phyloP scores from a whole-genome alignment of 805 yeast genomes.

The Wickerhamomyces bisporus region DNA sequence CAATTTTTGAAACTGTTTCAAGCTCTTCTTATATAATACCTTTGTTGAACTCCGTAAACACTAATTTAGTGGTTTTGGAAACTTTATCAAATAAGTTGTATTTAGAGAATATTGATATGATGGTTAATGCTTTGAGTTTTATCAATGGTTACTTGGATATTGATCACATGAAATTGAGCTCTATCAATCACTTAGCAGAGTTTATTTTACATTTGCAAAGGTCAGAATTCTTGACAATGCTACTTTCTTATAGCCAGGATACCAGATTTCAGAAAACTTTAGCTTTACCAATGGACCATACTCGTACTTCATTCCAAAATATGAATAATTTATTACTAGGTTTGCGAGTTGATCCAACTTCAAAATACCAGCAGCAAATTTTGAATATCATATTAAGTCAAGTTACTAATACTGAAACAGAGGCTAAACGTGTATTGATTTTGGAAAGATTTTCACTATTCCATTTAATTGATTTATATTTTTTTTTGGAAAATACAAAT shows the following conservation, averaged over 20 bases:
- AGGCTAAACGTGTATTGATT: slow-evolving; percentile 28
- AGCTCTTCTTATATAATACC: slow-evolving; percentile 12
- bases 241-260: slow-evolving; percentile 36
- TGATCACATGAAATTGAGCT: slow-evolving; percentile 16
- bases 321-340: slow-evolving; percentile 12
- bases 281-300: slow-evolving; percentile 7
- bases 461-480: slow-evolving; percentile 47
- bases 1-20: slow-evolving; percentile 14
- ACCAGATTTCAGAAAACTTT: slow-evolving; percentile 14
- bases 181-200: slow-evolving; percentile 30
- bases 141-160: slow-evolving; percentile 16
- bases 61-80: slow-evolving; percentile 12
- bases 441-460: slow-evolving; percentile 41
- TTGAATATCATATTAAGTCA: slow-evolving; percentile 5
- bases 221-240: slow-evolving; percentile 39
- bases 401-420: slow-evolving; percentile 14
- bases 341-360: slow-evolving; percentile 12
- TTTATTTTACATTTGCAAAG: slow-evolving; percentile 43
- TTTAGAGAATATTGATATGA: slow-evolving; percentile 20
- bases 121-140: slow-evolving; percentile 15
- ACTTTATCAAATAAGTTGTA: slow-evolving; percentile 15
- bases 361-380: slow-evolving; percentile 16
- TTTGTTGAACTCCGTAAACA: slow-evolving; percentile 13
- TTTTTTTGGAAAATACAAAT: slow-evolving; percentile 52
- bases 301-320: slow-evolving; percentile 7